These are phyloP conservation scores for Paradendryphiella salina DNA, from an alignment of 2,329 filamentous ascomycete genomes.

Conservation along the genomic window DNA sequence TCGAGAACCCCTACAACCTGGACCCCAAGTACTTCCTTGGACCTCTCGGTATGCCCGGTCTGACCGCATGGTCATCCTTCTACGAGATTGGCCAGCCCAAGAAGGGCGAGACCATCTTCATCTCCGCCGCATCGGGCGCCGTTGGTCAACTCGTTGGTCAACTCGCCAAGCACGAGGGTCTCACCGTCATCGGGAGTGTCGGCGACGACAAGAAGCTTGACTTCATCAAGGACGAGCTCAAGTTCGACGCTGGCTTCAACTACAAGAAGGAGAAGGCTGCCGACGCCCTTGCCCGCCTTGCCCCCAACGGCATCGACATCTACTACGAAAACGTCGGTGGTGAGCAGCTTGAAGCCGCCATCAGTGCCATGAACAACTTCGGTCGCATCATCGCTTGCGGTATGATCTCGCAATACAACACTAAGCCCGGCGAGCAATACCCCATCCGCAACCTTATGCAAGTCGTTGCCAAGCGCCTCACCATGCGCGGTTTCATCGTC, in stretches of 20 bases:
- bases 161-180: slow-evolving; percentile 77
- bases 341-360: slow-evolving; percentile 70
- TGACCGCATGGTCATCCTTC: slow-evolving; percentile 74
- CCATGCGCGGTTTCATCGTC: slow-evolving; percentile 77
- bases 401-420: slow-evolving; percentile 80
- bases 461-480: slow-evolving; percentile 69
- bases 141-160: slow-evolving; percentile 84
- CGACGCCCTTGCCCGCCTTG: slow-evolving; percentile 70
- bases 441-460: slow-evolving; percentile 68
- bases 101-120: slow-evolving; percentile 79
- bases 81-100: slow-evolving; percentile 76
- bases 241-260: slow-evolving; percentile 78
- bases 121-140: slow-evolving; percentile 77
- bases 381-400: slow-evolving; percentile 66
- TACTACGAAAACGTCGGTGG: slow-evolving; percentile 83
- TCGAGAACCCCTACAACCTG: slow-evolving; percentile 71
- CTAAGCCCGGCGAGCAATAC: slow-evolving; percentile 59
- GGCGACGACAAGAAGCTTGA: slow-evolving; percentile 79
- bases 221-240: slow-evolving; percentile 70
- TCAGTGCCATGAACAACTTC: slow-evolving; percentile 64
- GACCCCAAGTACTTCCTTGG: slow-evolving; percentile 72
- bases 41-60: slow-evolving; percentile 75
- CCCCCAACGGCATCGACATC: slow-evolving; percentile 78
- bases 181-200: slow-evolving; percentile 78
- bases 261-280: slow-evolving; percentile 79